Evolutionary conservation across 2,329 filamentous ascomycete genomes (phyloP).

Genomic region (Calonectria hongkongensis): DNA sequence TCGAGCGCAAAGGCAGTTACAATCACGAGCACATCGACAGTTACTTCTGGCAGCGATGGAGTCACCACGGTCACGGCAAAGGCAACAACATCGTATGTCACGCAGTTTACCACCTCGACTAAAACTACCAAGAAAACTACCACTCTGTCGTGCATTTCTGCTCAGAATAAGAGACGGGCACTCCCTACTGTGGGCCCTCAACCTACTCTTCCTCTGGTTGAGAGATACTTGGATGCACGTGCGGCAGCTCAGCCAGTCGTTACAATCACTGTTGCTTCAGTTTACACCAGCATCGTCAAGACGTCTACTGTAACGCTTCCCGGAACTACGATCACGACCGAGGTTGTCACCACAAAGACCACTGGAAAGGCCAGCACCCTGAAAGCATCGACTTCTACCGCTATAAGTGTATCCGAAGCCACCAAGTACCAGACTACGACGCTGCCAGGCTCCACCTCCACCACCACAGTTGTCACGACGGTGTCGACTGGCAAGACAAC

Average conservation of each 20-base stretch:
- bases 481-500: slow-evolving; percentile 49
- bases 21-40: slow-evolving; percentile 47
- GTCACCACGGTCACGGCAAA: slow-evolving; percentile 49
- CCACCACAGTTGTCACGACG: slow-evolving; percentile 39
- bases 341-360: slow-evolving; percentile 42
- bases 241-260: slow-evolving; percentile 22
- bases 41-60: slow-evolving; percentile 45
- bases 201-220: not conserved
- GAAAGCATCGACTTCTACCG: slow-evolving; percentile 45
- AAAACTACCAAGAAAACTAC: slow-evolving; percentile 47
- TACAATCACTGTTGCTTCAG: slow-evolving; percentile 25
- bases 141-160: slow-evolving; percentile 48
- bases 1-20: slow-evolving; percentile 46
- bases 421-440: slow-evolving; percentile 39
- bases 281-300: slow-evolving; percentile 28
- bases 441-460: slow-evolving; percentile 43
- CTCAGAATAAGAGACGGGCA: slow-evolving; percentile 40
- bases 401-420: slow-evolving; percentile 7
- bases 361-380: slow-evolving; percentile 50
- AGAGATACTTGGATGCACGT: slow-evolving; percentile 16
- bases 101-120: slow-evolving; percentile 48
- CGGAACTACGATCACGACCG: slow-evolving; percentile 45
- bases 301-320: slow-evolving; percentile 37
- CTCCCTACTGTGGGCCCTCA: slow-evolving; percentile 2
- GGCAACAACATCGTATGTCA: slow-evolving; percentile 48